Evolutionary conservation across 2,329 filamentous ascomycete genomes (phyloP).

Genomic region (Thielaviopsis musarum): DNA sequence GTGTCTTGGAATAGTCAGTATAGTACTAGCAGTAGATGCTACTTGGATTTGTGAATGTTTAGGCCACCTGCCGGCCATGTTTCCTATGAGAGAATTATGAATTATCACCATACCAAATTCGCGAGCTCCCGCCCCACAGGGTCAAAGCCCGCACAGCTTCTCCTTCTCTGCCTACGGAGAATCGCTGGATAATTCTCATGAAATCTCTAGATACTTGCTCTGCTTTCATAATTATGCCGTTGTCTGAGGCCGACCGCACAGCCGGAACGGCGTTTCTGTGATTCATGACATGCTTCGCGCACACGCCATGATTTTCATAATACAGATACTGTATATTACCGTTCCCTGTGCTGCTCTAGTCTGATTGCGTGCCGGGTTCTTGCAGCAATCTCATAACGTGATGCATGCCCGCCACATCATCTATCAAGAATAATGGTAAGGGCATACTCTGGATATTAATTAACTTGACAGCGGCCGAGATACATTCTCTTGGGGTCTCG

Average conservation of each 20-base stretch:
- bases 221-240: not conserved
- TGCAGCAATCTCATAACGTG: too few species aligned
- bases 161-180: not conserved
- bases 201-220: not conserved
- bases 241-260: not conserved
- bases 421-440: too few species aligned
- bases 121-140: not conserved
- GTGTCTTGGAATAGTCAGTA: not conserved
- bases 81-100: not conserved
- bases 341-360: too few species aligned
- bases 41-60: not conserved
- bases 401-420: too few species aligned
- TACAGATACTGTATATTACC: too few species aligned
- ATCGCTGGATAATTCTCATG: not conserved
- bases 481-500: too few species aligned
- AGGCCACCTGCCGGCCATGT: not conserved
- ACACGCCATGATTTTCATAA: too few species aligned
- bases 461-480: too few species aligned
- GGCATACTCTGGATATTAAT: too few species aligned
- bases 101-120: not conserved
- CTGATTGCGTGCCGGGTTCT: too few species aligned
- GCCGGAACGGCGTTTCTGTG: not conserved
- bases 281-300: not conserved
- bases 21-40: not conserved
- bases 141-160: not conserved